Evolutionary conservation across 441 rosid genomes (phyloP), one percentile per base, ranked within the genome.

Genomic region (Populus hybrid): DNA sequence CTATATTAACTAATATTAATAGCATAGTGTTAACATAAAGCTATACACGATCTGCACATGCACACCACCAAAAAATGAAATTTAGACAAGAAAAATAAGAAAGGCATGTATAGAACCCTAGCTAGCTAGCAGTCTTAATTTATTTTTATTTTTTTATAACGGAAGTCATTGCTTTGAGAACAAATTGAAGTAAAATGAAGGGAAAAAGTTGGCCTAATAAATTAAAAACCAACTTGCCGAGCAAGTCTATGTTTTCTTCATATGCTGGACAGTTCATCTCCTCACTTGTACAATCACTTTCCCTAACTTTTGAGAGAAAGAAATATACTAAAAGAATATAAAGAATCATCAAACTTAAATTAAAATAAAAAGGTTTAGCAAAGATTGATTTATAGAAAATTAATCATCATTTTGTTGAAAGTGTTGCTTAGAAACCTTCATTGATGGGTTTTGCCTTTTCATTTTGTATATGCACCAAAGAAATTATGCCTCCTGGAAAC

Each of bases 241-340:
- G 5, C 8, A 16, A 34, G 26, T 23, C 38, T 59, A 21, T 28
- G 69, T 34, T 26, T 23, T 0, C 30, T 20, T 78, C 23, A 34
- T 46, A 76, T 82, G 86, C 76, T 83, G 77, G 86, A 83, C 82
- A 79, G 83, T 76, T 85, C 85, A 81, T 77, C 57, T 63, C 57
- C 75, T 79, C 81, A 80, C 69, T 71, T 79, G 20, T 30, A 67
- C 24, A 65, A 68, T 30, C 10, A 70, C 67, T 72, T 77, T 50
- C 11, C 77, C 76, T 36, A 30, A 50, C 81, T 46, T 81, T 77
- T 75, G 1, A 54, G 10, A 75, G 30, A 69, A 77, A 74, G 10
- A 46, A 21, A 54, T 14, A 20, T 16, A 68, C 21, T 21, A 46
- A 69, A 72, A 69, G 28, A 46, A 14, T 46, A 46, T 46, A 4